Evolutionary conservation across 2,329 filamentous ascomycete genomes (phyloP).

Genomic region (Penicillium nordicum): DNA sequence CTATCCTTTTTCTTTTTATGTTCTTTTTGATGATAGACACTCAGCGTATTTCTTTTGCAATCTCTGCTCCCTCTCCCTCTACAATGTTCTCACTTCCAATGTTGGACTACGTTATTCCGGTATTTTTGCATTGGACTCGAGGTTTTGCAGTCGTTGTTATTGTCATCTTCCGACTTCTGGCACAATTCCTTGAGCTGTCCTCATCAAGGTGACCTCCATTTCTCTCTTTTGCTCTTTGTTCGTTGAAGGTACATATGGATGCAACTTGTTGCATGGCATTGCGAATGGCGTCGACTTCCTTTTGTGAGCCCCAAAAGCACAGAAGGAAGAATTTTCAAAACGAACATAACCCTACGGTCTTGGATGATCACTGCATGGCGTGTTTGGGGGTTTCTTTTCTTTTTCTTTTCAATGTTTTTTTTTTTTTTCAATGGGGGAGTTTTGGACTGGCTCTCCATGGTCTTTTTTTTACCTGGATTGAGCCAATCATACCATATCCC

Average conservation of each 20-base stretch:
- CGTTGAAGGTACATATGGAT: slow-evolving; percentile 25
- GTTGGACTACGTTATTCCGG: not conserved
- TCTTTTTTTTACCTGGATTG: slow-evolving; percentile 8
- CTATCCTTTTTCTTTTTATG: not conserved
- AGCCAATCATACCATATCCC: not conserved
- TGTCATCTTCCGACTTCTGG: not conserved
- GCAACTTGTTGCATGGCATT: slow-evolving; percentile 25
- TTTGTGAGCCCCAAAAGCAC: slow-evolving; percentile 14
- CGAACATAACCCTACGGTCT: slow-evolving; percentile 19
- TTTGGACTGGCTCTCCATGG: slow-evolving; percentile 1
- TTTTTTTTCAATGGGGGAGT: not conserved
- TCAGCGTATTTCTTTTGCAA: not conserved
- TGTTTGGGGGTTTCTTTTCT: slow-evolving; percentile 13
- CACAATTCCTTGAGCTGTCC: not conserved
- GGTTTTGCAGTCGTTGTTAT: not conserved
- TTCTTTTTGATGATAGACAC: not conserved
- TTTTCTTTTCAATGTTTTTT: slow-evolving; percentile 10
- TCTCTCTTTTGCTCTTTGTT: not conserved
- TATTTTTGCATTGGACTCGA: slow-evolving; percentile 1
- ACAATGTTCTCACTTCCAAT: not conserved
- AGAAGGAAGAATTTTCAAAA: slow-evolving; percentile 12
- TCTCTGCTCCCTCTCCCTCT: not conserved
- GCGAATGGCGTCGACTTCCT: slow-evolving; percentile 25
- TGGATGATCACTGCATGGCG: slow-evolving; percentile 26
- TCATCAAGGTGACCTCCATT: not conserved